phyloP scores from a whole-genome alignment of 2,329 filamentous ascomycete species.

The Stachybotrys chartarum region DNA sequence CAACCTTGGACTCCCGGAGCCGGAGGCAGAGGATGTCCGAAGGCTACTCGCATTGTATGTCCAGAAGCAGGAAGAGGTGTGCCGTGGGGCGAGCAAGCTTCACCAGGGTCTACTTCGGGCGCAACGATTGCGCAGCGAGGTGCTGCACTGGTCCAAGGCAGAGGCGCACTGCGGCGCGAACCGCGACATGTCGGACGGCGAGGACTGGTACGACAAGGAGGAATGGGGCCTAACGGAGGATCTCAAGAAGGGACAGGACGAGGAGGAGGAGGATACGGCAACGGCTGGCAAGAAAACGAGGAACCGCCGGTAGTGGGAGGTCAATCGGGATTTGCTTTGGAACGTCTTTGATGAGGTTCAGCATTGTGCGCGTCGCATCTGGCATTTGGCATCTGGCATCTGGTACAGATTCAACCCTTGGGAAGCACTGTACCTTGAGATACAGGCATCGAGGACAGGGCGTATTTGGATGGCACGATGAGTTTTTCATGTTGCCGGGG shows the following conservation, averaged over 20 bases:
- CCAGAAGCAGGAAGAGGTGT: constrained; percentile 80
- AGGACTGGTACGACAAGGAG: constrained; percentile 82
- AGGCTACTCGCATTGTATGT: constrained; percentile 68
- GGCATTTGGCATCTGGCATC: too few species aligned
- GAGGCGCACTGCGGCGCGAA: constrained; percentile 63
- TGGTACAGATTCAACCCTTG: too few species aligned
- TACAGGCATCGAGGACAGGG: too few species aligned
- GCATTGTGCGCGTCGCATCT: too few species aligned
- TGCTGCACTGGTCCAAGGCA: constrained; percentile 70
- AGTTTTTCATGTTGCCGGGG: not conserved
- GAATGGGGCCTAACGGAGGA: constrained; percentile 71
- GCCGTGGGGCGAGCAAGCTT: constrained; percentile 60
- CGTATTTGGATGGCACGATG: too few species aligned
- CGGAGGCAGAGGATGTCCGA: constrained; percentile 73
- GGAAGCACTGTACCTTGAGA: too few species aligned
- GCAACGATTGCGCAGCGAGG: constrained; percentile 62
- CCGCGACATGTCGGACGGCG: constrained; percentile 75
- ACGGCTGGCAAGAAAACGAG: constrained; percentile 55
- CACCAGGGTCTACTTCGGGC: constrained; percentile 66
- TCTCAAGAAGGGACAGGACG: constrained; percentile 73
- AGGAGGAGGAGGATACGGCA: constrained; percentile 68
- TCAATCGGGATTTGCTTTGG: not conserved
- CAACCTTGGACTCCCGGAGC: constrained; percentile 62
- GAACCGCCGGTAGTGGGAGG: constrained; percentile 33
- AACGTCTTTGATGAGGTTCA: not conserved